phyloP scores from a whole-genome alignment of 2,329 filamentous ascomycete genomes.

The Trichoderma sp. region DNA sequence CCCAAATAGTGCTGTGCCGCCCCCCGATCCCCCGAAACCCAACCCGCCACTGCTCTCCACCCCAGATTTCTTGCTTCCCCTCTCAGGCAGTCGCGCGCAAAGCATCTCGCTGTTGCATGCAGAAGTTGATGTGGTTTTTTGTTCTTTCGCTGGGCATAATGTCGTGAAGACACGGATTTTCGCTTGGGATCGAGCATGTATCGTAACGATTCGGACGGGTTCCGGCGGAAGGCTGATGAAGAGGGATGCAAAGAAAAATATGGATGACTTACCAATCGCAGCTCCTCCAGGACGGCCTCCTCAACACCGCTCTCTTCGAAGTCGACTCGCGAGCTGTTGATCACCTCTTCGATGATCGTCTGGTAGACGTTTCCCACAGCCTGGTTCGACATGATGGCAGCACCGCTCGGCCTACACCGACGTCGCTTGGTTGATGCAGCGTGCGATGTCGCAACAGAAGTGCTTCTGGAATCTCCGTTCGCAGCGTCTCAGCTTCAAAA shows the following conservation, averaged over 20 bases:
- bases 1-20: conserved; percentile 54
- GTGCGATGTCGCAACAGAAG: not conserved
- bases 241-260: not conserved
- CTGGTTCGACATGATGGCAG: conserved; percentile 54
- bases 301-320: conserved; percentile 97
- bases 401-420: conserved; percentile 16
- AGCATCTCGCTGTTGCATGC: conserved; percentile 7
- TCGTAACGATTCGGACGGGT: not conserved
- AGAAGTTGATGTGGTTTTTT: not conserved
- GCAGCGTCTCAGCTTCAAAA: not conserved
- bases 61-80: conserved; percentile 29
- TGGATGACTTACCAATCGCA: conserved; percentile 70
- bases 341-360: conserved; percentile 77
- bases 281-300: conserved; percentile 77
- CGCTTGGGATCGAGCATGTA: not conserved
- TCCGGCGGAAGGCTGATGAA: not conserved
- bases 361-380: conserved; percentile 75
- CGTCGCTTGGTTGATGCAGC: conserved; percentile 14
- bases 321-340: conserved; percentile 87
- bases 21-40: conserved; percentile 36
- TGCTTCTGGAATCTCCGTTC: not conserved
- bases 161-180: not conserved
- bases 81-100: conserved; percentile 30
- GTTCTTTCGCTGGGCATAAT: not conserved
- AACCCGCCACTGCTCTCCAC: conserved; percentile 27